phyloP scores from a whole-genome alignment of 2,329 filamentous ascomycete species.

The Neoarthrinium moseri region DNA sequence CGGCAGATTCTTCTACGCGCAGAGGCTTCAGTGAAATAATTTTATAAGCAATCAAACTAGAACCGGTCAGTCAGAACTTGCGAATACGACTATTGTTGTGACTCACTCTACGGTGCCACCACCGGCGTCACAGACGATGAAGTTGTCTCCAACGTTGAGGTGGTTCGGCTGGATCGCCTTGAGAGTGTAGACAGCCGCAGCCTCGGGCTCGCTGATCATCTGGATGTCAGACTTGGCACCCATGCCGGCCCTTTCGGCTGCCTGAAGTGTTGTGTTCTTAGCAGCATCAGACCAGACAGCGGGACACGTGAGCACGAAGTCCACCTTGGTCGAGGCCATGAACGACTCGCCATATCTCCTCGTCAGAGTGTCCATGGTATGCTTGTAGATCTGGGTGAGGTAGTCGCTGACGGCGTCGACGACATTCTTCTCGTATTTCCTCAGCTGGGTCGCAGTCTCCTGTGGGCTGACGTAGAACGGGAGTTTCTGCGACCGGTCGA shows the following conservation, averaged over 20 bases:
- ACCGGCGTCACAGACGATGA: slow-evolving; percentile 62
- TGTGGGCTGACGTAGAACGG: slow-evolving; percentile 78
- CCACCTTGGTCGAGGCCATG: slow-evolving; percentile 71
- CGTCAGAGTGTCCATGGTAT: slow-evolving; percentile 76
- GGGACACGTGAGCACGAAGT: slow-evolving; percentile 79
- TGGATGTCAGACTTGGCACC: slow-evolving; percentile 68
- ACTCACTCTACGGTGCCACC: slow-evolving; percentile 67
- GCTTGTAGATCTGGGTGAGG: slow-evolving; percentile 70
- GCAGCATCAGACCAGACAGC: slow-evolving; percentile 84
- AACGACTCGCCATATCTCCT: slow-evolving; percentile 75
- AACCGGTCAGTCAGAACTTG: slow-evolving; percentile 11
- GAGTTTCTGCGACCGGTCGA: slow-evolving; percentile 77
- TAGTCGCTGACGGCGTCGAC: slow-evolving; percentile 80
- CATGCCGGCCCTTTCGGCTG: slow-evolving; percentile 77
- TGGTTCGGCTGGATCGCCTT: slow-evolving; percentile 78
- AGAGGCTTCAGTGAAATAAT: slow-evolving; percentile 72
- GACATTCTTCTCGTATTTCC: slow-evolving; percentile 72
- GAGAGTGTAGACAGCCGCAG: slow-evolving; percentile 75
- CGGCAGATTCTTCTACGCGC: slow-evolving; percentile 73
- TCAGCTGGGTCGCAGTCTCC: slow-evolving; percentile 75
- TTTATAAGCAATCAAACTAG: slow-evolving; percentile 73
- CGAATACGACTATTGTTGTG: not conserved
- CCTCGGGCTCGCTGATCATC: slow-evolving; percentile 80
- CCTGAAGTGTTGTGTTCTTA: slow-evolving; percentile 79
- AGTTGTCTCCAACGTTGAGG: slow-evolving; percentile 65